phyloP scores from a whole-genome alignment of 139 green algal genomes.

The Chlorella sp. region DNA sequence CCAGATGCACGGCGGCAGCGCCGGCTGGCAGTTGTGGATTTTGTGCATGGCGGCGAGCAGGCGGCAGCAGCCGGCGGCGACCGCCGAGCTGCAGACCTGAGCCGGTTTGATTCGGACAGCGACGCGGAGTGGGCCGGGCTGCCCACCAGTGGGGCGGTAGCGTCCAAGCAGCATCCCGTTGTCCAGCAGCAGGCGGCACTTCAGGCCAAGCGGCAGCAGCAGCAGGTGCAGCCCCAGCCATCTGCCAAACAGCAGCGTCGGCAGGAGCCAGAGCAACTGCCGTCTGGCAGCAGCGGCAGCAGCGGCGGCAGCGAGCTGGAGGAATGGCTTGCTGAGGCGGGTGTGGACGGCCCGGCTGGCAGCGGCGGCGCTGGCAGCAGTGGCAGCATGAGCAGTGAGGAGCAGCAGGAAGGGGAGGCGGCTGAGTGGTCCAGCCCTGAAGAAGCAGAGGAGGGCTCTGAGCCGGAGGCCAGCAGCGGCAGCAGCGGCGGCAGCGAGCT shows the following conservation, averaged over 20 bases:
- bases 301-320: conserved; percentile 16
- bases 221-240: not conserved
- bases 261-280: not conserved
- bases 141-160: not conserved
- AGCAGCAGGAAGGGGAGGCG: not conserved
- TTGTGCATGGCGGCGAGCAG: not conserved
- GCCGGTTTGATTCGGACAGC: conserved; percentile 21
- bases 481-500: conserved; percentile 34
- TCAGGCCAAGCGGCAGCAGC: not conserved
- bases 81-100: conserved; percentile 11
- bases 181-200: not conserved
- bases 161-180: not conserved
- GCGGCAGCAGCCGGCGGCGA: not conserved
- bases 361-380: not conserved
- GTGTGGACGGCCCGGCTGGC: not conserved
- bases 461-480: conserved; percentile 1
- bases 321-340: not conserved
- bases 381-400: not conserved
- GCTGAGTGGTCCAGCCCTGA: not conserved
- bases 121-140: not conserved
- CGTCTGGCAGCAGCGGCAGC: conserved; percentile 14
- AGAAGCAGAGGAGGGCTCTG: not conserved
- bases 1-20: not conserved
- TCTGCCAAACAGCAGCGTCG: not conserved
- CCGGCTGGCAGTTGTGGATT: conserved; percentile 13